Percentiles rank a stretch among this genome's conserved stretches.
These are phyloP conservation scores for Candida orba DNA, from an alignment of 805 yeast genomes.

Conservation along the genomic window DNA sequence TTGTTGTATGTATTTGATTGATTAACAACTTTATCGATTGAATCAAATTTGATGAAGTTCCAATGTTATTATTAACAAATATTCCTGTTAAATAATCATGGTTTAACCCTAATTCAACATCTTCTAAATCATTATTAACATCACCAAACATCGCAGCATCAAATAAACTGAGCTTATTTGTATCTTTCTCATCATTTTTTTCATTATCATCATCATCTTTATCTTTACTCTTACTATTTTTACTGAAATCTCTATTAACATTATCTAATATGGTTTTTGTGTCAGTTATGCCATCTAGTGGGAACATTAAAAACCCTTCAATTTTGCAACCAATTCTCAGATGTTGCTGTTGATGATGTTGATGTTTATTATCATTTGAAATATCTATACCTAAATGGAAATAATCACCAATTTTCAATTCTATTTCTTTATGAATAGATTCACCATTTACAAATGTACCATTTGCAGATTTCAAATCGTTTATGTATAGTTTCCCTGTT, in stretches of 20 bases:
- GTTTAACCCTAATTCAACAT: constrained; percentile 39
- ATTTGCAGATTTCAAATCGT: constrained; percentile 86
- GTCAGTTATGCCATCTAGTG: constrained; percentile 26
- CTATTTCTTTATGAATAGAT: constrained; percentile 53
- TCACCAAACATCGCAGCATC: constrained; percentile 61
- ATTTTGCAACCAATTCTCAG: constrained; percentile 81
- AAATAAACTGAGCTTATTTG: constrained; percentile 30
- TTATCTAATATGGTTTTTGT: constrained; percentile 7
- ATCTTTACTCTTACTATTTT: no score
- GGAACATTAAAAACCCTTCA: constrained; percentile 56
- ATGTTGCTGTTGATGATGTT: constrained; percentile 55
- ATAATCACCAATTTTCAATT: constrained; percentile 71
- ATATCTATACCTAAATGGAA: constrained; percentile 93
- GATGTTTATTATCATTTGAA: constrained; percentile 38
- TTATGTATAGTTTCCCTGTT: constrained; percentile 63
- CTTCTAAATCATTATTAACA: constrained; percentile 41
- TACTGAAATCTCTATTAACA: constrained; percentile 5
- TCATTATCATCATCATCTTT: neutral
- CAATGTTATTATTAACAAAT: constrained; percentile 51
- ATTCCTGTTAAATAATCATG: constrained; percentile 47
- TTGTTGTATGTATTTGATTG: constrained; percentile 48
- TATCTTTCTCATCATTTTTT: constrained; percentile 11
- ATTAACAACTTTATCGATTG: constrained; percentile 48
- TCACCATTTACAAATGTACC: constrained; percentile 87
- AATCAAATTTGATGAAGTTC: constrained; percentile 48